Evolutionary conservation across 306 rosid genomes (phyloP).

Genomic region (Acmispon strigosus): DNA sequence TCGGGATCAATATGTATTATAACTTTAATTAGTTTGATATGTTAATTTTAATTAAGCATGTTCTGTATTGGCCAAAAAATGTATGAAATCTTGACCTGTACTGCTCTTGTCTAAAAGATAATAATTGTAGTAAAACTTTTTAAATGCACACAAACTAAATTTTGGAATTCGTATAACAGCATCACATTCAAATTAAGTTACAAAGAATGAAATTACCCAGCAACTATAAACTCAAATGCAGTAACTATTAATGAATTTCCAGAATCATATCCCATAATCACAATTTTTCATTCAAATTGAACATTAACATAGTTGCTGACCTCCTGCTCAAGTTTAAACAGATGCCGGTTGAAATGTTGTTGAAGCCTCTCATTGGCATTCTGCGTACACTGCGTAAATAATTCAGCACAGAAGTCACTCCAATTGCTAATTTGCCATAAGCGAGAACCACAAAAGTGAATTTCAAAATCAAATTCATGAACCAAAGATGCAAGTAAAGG

Average conservation of each 20-base stretch:
- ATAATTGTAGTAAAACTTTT: neutral
- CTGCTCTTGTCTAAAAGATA: neutral
- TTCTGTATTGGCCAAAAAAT: neutral
- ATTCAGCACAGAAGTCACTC: too few relatives aligned
- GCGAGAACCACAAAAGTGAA: too few relatives aligned
- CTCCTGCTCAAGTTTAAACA: conserved; percentile 93
- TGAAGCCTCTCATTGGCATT: conserved; percentile 99
- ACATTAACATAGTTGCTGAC: conserved; percentile 39
- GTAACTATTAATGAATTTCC: neutral
- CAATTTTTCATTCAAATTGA: neutral
- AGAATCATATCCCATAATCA: neutral
- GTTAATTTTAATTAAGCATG: too few relatives aligned
- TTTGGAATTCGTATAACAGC: neutral
- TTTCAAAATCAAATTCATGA: too few relatives aligned
- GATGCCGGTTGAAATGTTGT: conserved; percentile 90
- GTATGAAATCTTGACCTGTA: neutral
- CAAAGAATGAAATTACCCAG: neutral
- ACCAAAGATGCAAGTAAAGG: too few relatives aligned
- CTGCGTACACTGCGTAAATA: too few relatives aligned
- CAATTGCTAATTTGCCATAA: too few relatives aligned
- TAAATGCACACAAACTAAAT: neutral
- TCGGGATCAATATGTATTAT: neutral
- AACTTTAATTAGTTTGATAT: too few relatives aligned
- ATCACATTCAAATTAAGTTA: neutral
- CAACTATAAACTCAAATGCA: neutral